These are phyloP conservation scores for Sanguinoderma infundibulare DNA, from an alignment of 1,284 basidiomycete species.

Conservation along the genomic window DNA sequence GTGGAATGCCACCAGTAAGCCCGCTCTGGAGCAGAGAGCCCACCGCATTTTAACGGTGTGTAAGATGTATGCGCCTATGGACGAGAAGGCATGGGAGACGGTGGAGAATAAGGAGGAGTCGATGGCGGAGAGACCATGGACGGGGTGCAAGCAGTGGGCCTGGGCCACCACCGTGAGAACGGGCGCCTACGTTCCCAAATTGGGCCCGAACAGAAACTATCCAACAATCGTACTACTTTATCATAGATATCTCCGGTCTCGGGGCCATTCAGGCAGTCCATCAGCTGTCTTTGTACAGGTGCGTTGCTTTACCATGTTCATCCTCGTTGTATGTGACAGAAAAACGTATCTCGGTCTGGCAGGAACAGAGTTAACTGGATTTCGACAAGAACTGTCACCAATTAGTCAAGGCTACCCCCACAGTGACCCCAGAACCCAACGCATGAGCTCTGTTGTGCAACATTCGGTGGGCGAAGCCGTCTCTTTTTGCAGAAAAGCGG, in stretches of 20 bases:
- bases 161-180: not conserved
- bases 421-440: not conserved
- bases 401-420: no score
- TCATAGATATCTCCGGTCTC: no score
- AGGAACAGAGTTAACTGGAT: no score
- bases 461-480: not conserved
- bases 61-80: not conserved
- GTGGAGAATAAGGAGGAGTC: not conserved
- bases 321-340: no score
- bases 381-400: no score
- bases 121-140: not conserved
- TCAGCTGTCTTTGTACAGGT: no score
- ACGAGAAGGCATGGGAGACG: not conserved
- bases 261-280: no score
- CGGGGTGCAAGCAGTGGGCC: not conserved
- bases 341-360: no score
- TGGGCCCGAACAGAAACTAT: no score
- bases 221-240: no score
- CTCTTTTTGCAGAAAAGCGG: not conserved
- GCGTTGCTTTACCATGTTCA: no score
- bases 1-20: slow-evolving; percentile 13
- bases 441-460: not conserved
- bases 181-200: not conserved
- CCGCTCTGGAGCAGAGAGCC: slow-evolving; percentile 10
- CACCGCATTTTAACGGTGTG: not conserved